phyloP scores from a whole-genome alignment of 2,329 filamentous ascomycete species.

The Thielaviopsis musarum region DNA sequence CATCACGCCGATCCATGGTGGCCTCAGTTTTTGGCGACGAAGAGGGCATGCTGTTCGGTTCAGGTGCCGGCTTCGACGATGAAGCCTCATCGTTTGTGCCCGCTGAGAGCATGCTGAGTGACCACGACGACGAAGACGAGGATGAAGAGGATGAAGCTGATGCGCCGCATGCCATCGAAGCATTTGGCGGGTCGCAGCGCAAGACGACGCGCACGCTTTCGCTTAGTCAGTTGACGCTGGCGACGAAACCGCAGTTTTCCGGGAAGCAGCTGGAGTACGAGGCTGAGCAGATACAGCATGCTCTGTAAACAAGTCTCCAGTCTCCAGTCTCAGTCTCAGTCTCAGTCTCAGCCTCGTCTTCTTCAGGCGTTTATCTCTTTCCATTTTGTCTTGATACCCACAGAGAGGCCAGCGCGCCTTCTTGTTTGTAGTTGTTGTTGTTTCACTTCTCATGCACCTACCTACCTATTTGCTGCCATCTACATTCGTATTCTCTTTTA shows the following conservation, averaged over 20 bases:
- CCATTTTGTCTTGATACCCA: neutral
- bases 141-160: neutral
- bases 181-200: slow-evolving; percentile 19
- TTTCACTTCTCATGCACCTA: neutral
- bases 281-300: slow-evolving; percentile 15
- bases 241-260: slow-evolving; percentile 17
- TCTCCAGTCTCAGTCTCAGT: neutral
- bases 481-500: neutral
- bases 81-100: neutral
- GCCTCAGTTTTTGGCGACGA: neutral
- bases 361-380: neutral
- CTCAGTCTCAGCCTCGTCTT: neutral
- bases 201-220: slow-evolving; percentile 48
- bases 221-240: slow-evolving; percentile 41
- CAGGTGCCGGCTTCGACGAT: neutral
- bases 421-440: neutral
- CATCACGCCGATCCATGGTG: neutral
- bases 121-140: neutral
- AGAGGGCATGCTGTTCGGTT: neutral
- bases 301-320: neutral
- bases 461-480: too few species aligned
- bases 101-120: neutral
- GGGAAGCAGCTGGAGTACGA: slow-evolving; percentile 11
- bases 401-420: neutral
- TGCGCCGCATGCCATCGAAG: neutral